Conservation (phyloP, 2,329 filamentous ascomycete genomes). For the Claviceps digitariae region DNA sequence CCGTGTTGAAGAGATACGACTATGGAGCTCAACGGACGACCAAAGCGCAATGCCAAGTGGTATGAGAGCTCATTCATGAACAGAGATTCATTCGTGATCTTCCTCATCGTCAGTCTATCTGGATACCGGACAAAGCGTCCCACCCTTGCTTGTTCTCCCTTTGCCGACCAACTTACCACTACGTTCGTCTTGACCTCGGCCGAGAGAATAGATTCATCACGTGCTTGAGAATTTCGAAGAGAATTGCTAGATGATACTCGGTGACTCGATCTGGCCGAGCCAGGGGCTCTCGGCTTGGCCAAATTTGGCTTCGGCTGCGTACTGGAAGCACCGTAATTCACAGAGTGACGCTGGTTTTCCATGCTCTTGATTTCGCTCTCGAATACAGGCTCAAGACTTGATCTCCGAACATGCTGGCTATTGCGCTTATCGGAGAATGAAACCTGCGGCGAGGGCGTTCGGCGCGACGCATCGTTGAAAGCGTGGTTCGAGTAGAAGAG, state of each 20-base stretch:
- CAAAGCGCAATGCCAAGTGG: constrained; percentile 61
- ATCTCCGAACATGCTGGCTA: constrained; percentile 1
- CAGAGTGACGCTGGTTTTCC: neutral
- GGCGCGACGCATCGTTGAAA: constrained; percentile 1
- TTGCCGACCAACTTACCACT: constrained; percentile 11
- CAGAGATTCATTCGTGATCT: constrained; percentile 64
- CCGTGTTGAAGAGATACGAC: constrained; percentile 66
- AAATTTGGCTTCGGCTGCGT: constrained; percentile 2
- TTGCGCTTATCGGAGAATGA: constrained; percentile 1
- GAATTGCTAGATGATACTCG: neutral
- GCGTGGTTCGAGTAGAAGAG: neutral
- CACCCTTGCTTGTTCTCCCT: no score
- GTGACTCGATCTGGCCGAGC: neutral
- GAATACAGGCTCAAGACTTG: constrained; percentile 4
- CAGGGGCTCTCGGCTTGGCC: constrained; percentile 3
- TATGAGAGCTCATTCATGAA: constrained; percentile 63
- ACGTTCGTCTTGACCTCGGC: constrained; percentile 19
- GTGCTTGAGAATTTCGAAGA: neutral
- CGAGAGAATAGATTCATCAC: constrained; percentile 1
- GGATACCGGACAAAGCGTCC: neutral
- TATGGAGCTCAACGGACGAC: constrained; percentile 58
- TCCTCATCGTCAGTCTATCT: neutral
- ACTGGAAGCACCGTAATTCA: neutral
- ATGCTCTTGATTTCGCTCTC: neutral
- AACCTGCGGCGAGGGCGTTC: constrained; percentile 3